phyloP scores from a whole-genome alignment of 768 basidiomycete genomes.

The Lanmaoa pseudosensibilis region DNA sequence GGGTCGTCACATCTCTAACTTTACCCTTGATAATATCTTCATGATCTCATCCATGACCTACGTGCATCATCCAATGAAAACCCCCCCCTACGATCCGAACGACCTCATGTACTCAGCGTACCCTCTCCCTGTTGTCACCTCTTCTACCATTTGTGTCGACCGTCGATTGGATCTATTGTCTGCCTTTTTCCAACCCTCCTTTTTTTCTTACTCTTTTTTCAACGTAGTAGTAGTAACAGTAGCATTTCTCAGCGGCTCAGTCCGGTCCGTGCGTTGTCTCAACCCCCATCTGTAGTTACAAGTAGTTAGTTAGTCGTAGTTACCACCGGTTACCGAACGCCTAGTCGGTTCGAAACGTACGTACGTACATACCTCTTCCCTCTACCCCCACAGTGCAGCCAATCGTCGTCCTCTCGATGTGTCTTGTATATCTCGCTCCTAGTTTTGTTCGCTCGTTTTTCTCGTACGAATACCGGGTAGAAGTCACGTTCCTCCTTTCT shows the following conservation, averaged over 20 bases:
- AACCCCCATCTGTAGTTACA: conserved; percentile 33
- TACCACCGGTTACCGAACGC: conserved; percentile 34
- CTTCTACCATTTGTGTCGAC: conserved; percentile 31
- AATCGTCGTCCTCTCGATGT: conserved; percentile 1
- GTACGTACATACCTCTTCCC: conserved; percentile 14
- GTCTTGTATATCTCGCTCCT: conserved; percentile 3
- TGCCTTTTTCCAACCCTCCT: not conserved
- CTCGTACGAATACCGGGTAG: not conserved
- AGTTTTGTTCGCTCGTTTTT: not conserved
- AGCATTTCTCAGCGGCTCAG: conserved; percentile 17
- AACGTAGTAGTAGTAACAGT: conserved; percentile 24
- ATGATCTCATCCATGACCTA: conserved; percentile 18
- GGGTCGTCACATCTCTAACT: not conserved
- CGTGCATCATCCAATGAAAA: conserved; percentile 9
- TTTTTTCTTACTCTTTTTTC: not conserved
- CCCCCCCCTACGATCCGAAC: conserved; percentile 10
- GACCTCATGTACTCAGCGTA: conserved; percentile 8
- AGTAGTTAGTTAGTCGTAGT: conserved; percentile 27
- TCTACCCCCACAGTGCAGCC: not conserved
- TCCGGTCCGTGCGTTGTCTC: conserved; percentile 26
- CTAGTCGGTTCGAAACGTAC: conserved; percentile 33
- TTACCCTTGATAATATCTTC: conserved; percentile 1
- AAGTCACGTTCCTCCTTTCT: not conserved
- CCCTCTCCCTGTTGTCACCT: conserved; percentile 22
- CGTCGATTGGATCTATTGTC: conserved; percentile 25